Evolutionary conservation across 495 filamentous ascomycete species (phyloP).

Genomic region (Patellaria atrata): DNA sequence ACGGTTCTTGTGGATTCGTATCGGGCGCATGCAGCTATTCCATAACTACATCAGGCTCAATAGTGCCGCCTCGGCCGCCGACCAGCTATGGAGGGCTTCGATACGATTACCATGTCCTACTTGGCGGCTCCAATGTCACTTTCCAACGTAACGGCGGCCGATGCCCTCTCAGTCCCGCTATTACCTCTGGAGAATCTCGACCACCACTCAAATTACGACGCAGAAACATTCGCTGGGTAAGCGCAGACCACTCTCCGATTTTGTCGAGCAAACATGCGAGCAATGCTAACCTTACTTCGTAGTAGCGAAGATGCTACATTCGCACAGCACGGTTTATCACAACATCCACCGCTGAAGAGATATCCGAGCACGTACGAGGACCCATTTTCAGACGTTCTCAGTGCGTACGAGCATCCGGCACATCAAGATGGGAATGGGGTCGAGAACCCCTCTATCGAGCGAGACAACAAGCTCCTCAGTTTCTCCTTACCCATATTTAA

Average conservation of each 20-base stretch:
- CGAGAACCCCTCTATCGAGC: constrained; percentile 35
- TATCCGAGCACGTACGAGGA: constrained; percentile 29
- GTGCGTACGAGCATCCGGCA: constrained; percentile 25
- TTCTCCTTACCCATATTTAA: constrained; percentile 58
- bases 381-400: constrained; percentile 30
- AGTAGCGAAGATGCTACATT: constrained; percentile 19
- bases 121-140: constrained; percentile 41
- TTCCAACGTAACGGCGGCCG: constrained; percentile 35
- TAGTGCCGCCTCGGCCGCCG: constrained; percentile 14
- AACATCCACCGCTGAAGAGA: constrained; percentile 25
- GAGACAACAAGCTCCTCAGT: constrained; percentile 66
- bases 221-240: constrained; percentile 45
- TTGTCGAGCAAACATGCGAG: background rate
- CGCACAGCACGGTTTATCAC: constrained; percentile 10
- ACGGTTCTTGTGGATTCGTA: too few species aligned
- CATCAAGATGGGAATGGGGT: constrained; percentile 19
- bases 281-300: constrained; percentile 13
- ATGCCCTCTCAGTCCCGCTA: constrained; percentile 34
- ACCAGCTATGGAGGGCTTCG: constrained; percentile 46
- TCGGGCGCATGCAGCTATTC: constrained; percentile 17
- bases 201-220: constrained; percentile 41
- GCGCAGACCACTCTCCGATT: constrained; percentile 7
- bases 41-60: constrained; percentile 10
- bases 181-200: constrained; percentile 41
- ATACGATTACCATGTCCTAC: constrained; percentile 50